phyloP scores from a whole-genome alignment of 2,329 filamentous ascomycete genomes.

The Fusarium domesticum region DNA sequence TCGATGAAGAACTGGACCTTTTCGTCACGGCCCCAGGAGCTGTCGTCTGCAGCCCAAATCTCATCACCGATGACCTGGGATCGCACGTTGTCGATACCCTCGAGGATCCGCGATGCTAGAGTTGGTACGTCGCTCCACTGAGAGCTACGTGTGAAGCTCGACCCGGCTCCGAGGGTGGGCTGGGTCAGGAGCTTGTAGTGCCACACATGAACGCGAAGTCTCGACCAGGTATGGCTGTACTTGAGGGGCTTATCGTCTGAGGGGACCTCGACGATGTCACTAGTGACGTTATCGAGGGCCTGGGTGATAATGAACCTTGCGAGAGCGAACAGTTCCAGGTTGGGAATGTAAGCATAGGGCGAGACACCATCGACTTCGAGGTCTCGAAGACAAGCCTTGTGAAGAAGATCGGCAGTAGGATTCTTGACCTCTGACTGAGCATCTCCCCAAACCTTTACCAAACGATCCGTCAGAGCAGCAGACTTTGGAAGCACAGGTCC shows the following conservation, averaged over 20 bases:
- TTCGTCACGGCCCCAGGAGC: conserved; percentile 45
- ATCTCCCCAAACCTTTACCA: conserved; percentile 40
- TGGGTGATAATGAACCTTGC: conserved; percentile 53
- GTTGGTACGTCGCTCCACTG: conserved; percentile 59
- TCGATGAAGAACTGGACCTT: conserved; percentile 75
- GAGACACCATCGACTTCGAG: conserved; percentile 82
- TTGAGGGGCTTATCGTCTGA: conserved; percentile 40
- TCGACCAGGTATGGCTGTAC: conserved; percentile 55
- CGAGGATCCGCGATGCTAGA: conserved; percentile 50
- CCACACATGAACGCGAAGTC: conserved; percentile 70
- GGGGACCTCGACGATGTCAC: conserved; percentile 26
- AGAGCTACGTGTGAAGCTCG: conserved; percentile 53
- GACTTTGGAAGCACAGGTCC: conserved; percentile 65
- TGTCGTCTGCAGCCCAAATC: conserved; percentile 36
- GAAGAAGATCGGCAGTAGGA: conserved; percentile 39
- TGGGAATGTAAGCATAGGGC: conserved; percentile 79
- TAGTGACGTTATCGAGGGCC: conserved; percentile 18
- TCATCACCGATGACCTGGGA: conserved; percentile 36
- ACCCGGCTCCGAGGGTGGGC: conserved; percentile 52
- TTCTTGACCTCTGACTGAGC: conserved; percentile 7
- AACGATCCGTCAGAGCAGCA: conserved; percentile 33
- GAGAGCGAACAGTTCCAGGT: conserved; percentile 78
- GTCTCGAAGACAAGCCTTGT: conserved; percentile 59
- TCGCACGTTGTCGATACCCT: conserved; percentile 43
- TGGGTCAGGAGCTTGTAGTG: conserved; percentile 59